These are phyloP conservation scores for Nigrograna mackinnonii DNA, from an alignment of 2,329 filamentous ascomycete species.

Conservation along the genomic window DNA sequence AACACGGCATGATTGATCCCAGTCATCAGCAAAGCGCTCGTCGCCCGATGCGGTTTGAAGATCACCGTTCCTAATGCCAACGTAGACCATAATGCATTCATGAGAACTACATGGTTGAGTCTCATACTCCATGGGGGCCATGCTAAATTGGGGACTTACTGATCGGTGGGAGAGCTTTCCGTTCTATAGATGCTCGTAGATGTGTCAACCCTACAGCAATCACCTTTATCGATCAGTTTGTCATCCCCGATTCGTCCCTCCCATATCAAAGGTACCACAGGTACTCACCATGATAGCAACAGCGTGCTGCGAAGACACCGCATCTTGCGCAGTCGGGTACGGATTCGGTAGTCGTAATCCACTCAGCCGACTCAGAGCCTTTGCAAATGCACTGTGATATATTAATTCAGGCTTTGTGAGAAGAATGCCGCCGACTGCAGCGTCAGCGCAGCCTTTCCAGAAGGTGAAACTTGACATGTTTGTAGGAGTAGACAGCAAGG, in stretches of 20 bases:
- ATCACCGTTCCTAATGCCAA: slow-evolving; percentile 15
- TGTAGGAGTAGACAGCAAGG: too few relatives aligned
- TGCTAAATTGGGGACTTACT: slow-evolving; percentile 3
- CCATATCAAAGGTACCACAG: not conserved
- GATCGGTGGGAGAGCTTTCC: slow-evolving; percentile 9
- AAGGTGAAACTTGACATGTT: slow-evolving; percentile 17
- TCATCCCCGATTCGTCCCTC: too few relatives aligned
- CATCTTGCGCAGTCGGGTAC: slow-evolving; percentile 10
- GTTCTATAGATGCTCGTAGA: slow-evolving; percentile 11
- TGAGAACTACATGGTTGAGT: slow-evolving; percentile 7
- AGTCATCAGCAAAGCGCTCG: slow-evolving; percentile 16
- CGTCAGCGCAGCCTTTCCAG: slow-evolving; percentile 19
- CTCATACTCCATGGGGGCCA: not conserved
- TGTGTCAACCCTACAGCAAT: slow-evolving; percentile 16
- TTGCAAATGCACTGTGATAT: slow-evolving; percentile 16
- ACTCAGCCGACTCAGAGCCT: slow-evolving; percentile 5
- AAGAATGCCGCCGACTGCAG: slow-evolving; percentile 13
- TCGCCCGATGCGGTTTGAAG: slow-evolving; percentile 14
- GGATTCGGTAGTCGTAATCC: slow-evolving; percentile 17
- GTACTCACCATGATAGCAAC: slow-evolving; percentile 16
- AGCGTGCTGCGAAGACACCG: slow-evolving; percentile 15
- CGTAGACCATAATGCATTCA: slow-evolving; percentile 16
- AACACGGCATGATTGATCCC: slow-evolving; percentile 18
- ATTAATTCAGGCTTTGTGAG: slow-evolving; percentile 18
- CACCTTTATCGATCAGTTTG: slow-evolving; percentile 10